Evolutionary conservation across 331 rosid genomes (phyloP), one percentile per base, ranked within the genome.

Genomic region (Malus hybrid): DNA sequence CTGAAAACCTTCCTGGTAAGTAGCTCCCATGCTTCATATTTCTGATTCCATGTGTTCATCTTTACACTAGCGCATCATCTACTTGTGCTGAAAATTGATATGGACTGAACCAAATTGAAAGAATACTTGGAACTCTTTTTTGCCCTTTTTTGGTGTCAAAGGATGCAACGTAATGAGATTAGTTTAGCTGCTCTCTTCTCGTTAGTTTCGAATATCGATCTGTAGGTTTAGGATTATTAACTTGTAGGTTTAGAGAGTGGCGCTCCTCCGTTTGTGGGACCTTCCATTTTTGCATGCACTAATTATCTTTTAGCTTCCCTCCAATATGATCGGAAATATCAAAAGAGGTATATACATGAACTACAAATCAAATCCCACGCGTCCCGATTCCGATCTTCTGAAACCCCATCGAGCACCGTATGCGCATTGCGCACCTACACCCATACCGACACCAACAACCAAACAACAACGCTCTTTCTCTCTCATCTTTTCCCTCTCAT

Each of bases 1-100:
- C 99, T 2, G 89, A 90, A 82, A 92, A 90, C 73, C 99, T 94
- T 62, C 93, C 96, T 22, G 97, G 99, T 92, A 77, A 87, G 84
- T 75, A 79, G 74, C 75, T 81, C 56, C 48, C 28, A 12, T 57
- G 15, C 61, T 74, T 28, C 62, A 19, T 44, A 59, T 52, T 42
- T 50, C 29, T 65, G 65, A 61, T 59, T 67, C 62, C 54, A 14
- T 5, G 9, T 39, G 24, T 27, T 67, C 7, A 32, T 31, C 6
- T 44, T 44, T 44, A 44, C 50, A 44, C 15, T 44, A 44, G 19
- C 39, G 56, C 67, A 52, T 50, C 46, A 10, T 32, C 65, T 33
- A 55, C 50, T 72, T 20, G 50, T 44, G 50, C 50, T 20, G 16
- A 72, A 64, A 64, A 13, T 44, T 57, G 24, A 11, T 71, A 14